These are phyloP conservation scores for Sesbania bispinosa DNA, from an alignment of 306 rosid species.

Conservation along the genomic window DNA sequence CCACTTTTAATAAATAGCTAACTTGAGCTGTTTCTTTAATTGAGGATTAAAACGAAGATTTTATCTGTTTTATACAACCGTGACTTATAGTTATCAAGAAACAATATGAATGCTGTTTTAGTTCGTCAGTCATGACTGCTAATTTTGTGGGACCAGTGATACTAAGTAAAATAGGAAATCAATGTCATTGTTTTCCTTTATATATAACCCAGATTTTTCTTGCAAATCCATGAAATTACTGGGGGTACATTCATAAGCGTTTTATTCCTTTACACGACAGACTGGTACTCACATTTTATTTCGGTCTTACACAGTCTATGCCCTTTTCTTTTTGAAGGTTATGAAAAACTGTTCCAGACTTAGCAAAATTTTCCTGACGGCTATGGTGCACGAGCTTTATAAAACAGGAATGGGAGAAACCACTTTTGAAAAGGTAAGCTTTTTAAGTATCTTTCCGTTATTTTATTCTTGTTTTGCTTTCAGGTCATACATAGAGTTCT, in stretches of 20 bases:
- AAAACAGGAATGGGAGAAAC: constrained; percentile 96
- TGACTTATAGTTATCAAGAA: background rate
- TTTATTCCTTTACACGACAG: constrained; percentile 17
- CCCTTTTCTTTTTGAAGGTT: constrained; percentile 62
- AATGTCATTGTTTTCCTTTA: background rate
- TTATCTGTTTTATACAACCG: constrained; percentile 10
- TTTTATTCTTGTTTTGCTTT: background rate
- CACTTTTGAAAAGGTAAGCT: constrained; percentile 81
- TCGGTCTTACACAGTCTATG: background rate
- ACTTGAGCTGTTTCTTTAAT: background rate
- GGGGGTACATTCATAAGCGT: background rate
- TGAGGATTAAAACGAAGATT: constrained; percentile 1
- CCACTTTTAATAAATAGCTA: background rate
- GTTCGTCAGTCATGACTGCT: constrained; percentile 9
- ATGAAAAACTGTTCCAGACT: constrained; percentile 72
- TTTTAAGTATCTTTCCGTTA: constrained; percentile 27
- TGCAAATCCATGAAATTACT: background rate
- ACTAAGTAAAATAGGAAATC: background rate
- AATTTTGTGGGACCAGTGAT: constrained; percentile 15
- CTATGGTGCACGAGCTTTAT: constrained; percentile 87
- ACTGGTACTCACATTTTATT: constrained; percentile 7
- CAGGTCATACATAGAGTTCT: background rate
- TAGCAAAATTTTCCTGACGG: constrained; percentile 80
- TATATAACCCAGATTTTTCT: background rate
- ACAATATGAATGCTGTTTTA: background rate